Evolutionary conservation across 2,329 filamentous ascomycete genomes (phyloP).

Genomic region (Fusarium sp.): DNA sequence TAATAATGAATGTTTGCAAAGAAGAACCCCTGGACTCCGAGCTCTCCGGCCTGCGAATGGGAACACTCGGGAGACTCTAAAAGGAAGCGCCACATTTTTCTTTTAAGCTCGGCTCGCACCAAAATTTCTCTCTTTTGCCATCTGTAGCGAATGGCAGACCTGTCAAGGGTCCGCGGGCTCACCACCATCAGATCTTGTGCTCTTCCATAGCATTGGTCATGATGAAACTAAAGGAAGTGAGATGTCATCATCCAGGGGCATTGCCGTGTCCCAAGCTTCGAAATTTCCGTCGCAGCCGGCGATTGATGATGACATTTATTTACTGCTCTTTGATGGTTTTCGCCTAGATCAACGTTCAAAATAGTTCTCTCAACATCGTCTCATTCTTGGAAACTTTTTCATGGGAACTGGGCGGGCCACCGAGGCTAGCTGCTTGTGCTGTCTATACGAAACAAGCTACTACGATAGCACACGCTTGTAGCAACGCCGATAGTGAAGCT

Average conservation of each 20-base stretch:
- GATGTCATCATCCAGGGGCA: conserved; percentile 43
- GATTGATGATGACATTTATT: conserved; percentile 32
- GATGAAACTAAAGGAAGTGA: conserved; percentile 29
- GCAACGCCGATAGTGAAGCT: neutral
- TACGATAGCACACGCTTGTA: conserved; percentile 21
- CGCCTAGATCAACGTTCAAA: neutral
- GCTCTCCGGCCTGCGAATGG: conserved; percentile 48
- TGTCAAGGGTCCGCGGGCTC: conserved; percentile 20
- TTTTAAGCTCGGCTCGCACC: conserved; percentile 23
- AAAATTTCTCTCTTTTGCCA: conserved; percentile 15
- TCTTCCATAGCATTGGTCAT: conserved; percentile 22
- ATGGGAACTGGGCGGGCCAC: neutral
- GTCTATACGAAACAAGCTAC: conserved; percentile 28
- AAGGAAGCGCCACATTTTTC: conserved; percentile 31
- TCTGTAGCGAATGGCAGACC: conserved; percentile 10
- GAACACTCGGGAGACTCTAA: conserved; percentile 39
- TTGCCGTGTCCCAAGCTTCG: conserved; percentile 24
- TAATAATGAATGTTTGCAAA: conserved; percentile 21
- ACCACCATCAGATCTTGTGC: conserved; percentile 27
- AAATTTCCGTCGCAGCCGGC: conserved; percentile 37
- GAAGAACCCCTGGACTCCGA: conserved; percentile 39
- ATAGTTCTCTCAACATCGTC: neutral
- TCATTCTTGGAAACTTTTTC: conserved; percentile 7
- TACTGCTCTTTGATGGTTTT: neutral
- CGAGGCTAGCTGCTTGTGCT: neutral